Conservation (phyloP, 192 early-diverging fungal genomes). For the Backusella psychrophila region DNA sequence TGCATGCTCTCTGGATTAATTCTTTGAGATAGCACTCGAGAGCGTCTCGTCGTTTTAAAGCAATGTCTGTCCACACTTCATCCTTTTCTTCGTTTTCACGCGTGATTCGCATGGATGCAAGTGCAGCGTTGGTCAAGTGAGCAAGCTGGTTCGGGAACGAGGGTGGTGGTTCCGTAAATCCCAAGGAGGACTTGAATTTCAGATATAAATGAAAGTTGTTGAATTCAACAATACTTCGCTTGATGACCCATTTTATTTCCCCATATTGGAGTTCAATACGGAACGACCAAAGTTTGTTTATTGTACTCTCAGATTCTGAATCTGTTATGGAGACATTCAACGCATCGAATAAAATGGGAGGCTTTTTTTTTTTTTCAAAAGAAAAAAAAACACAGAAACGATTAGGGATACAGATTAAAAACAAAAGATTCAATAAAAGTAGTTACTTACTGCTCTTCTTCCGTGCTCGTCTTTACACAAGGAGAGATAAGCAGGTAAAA, state of each 20-base stretch:
- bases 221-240: conserved; percentile 65
- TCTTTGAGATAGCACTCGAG: conserved; percentile 62
- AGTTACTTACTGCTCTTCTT: conserved; percentile 20
- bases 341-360: conserved; percentile 36
- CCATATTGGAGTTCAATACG: conserved; percentile 55
- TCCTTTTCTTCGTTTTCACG: conserved; percentile 23
- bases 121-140: conserved; percentile 3
- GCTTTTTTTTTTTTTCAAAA: conserved; percentile 3
- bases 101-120: not conserved
- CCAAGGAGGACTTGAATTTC: conserved; percentile 26
- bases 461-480: conserved; percentile 28
- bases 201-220: conserved; percentile 59
- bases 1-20: conserved; percentile 55
- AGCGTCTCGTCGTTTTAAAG: conserved; percentile 49
- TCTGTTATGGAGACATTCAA: conserved; percentile 22
- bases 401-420: not conserved
- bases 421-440: too few relatives aligned
- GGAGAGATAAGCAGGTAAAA: conserved; percentile 22
- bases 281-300: conserved; percentile 14
- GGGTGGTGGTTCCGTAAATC: conserved; percentile 29
- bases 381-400: not conserved
- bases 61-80: conserved; percentile 34
- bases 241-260: conserved; percentile 75
- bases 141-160: conserved; percentile 26
- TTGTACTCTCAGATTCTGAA: conserved; percentile 16